Evolutionary conservation across 2,329 filamentous ascomycete species (phyloP).

Genomic region (Aspergillus terreus): DNA sequence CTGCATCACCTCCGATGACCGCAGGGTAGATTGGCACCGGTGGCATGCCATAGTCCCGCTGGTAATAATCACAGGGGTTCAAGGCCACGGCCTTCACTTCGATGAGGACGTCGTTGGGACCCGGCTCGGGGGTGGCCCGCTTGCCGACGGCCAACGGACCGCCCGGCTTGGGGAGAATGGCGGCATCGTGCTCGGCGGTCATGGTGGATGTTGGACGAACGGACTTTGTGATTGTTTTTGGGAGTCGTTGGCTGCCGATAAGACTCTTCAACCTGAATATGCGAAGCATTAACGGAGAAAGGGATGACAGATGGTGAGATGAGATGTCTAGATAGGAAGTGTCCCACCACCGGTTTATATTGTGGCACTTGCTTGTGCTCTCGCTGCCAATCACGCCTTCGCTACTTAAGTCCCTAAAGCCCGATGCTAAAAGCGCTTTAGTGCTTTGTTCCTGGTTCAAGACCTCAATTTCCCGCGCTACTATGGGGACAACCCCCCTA

Average conservation of each 20-base stretch:
- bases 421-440: background rate
- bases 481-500: background rate
- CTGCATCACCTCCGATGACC: slow-evolving; percentile 29
- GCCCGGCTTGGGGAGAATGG: slow-evolving; percentile 11
- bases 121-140: slow-evolving; percentile 26
- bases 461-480: background rate
- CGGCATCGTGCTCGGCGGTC: slow-evolving; percentile 11
- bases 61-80: slow-evolving; percentile 38
- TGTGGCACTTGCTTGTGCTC: too few species aligned
- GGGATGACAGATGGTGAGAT: too few species aligned
- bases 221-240: background rate
- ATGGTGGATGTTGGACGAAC: slow-evolving; percentile 3
- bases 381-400: too few species aligned
- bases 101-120: slow-evolving; percentile 38
- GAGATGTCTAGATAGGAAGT: too few species aligned
- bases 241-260: too few species aligned
- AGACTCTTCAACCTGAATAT: background rate
- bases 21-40: slow-evolving; percentile 21
- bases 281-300: background rate
- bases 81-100: slow-evolving; percentile 40
- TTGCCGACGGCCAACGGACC: slow-evolving; percentile 7
- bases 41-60: slow-evolving; percentile 19
- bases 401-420: background rate
- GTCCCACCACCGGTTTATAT: too few species aligned
- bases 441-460: background rate